Evolutionary conservation across 495 filamentous ascomycete species (phyloP), one percentile per base, ranked within the genome.

Genomic region (Parathielavia hyrcaniae): DNA sequence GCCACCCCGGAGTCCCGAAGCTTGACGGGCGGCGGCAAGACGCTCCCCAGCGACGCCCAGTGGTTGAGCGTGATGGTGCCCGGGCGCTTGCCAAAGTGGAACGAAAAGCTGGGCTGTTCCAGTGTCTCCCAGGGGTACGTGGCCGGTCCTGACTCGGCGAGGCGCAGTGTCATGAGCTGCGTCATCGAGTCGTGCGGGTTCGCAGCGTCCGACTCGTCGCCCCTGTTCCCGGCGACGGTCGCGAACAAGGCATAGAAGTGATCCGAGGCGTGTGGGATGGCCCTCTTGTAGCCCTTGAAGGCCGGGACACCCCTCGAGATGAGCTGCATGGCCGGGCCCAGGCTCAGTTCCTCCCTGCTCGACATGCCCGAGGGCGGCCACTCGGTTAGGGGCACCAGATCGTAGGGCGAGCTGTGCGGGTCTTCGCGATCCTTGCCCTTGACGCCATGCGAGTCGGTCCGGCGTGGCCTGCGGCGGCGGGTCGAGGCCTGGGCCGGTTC

Each of bases 51-150:
- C 34, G 75, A 70, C 7, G 76, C 77, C 75, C 79, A 84, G 55
- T 79, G 74, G 61, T 81, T 85, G 43, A 86, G 67, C 7, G 83
- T 86, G 39, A 82, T 74, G 12, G 83, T 86, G 19, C 83, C 84
- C 4, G 83, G 77, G 19, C 75, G 74, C 23, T 64, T 66, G 23
- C 84, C 84, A 67, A 77, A 81, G 68, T 76, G 82, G 59, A 81
- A 83, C 5, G 80, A 72, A 64, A 81, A 78, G 61, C 82, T 85
- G 8, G 83, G 83, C 60, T 87, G 83, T 66, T 87, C 84, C 14
- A 87, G 67, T 5, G 83, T 80, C 54, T 84, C 79, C 84, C 83
- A 86, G 3, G 83, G 81, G 59, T 79, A 71, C 1, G 58, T 71
- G 11, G 71, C 68, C 2, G 65, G 64, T 14, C 64, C 69, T 11